phyloP scores from a whole-genome alignment of 306 rosid species.

The Prunus davidiana region DNA sequence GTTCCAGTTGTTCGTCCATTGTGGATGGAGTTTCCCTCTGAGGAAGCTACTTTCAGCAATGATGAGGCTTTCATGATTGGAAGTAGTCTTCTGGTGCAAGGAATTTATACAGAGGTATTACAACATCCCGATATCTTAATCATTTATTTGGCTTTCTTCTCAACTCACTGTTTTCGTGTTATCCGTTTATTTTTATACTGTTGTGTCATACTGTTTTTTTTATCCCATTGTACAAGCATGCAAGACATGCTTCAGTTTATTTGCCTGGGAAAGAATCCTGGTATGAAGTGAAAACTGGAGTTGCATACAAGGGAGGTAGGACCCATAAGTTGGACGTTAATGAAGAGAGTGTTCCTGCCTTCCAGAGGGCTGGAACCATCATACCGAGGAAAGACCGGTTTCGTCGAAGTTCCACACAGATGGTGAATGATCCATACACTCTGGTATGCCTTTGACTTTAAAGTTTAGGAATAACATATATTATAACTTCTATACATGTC shows the following conservation, averaged over 20 bases:
- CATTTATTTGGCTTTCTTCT: background rate
- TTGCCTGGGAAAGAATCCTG: conserved; percentile 87
- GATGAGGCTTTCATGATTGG: conserved; percentile 99
- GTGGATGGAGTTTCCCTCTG: conserved; percentile 99
- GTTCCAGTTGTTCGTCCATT: conserved; percentile 85
- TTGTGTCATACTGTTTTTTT: background rate
- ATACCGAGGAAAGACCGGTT: conserved; percentile 84
- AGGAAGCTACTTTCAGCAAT: conserved; percentile 83
- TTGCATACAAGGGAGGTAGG: conserved; percentile 65
- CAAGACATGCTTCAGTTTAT: conserved; percentile 71
- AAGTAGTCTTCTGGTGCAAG: conserved; percentile 86
- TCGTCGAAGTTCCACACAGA: conserved; percentile 94
- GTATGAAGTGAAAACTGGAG: conserved; percentile 80
- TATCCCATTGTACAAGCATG: conserved; percentile 43
- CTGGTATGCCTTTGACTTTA: conserved; percentile 56
- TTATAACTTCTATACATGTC: too few relatives aligned
- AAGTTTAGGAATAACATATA: conserved; percentile 2
- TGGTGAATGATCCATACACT: conserved; percentile 88
- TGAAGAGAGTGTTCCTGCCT: conserved; percentile 84
- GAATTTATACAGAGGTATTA: conserved; percentile 80
- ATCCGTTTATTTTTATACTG: background rate
- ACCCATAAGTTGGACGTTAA: conserved; percentile 66
- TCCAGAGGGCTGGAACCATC: conserved; percentile 90
- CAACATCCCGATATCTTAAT: background rate
- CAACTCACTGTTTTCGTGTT: background rate